Percentiles rank a stretch among this genome's conserved stretches.
These are phyloP conservation scores for Clarkia xantiana DNA, from an alignment of 345 rosid genomes.

Conservation along the genomic window DNA sequence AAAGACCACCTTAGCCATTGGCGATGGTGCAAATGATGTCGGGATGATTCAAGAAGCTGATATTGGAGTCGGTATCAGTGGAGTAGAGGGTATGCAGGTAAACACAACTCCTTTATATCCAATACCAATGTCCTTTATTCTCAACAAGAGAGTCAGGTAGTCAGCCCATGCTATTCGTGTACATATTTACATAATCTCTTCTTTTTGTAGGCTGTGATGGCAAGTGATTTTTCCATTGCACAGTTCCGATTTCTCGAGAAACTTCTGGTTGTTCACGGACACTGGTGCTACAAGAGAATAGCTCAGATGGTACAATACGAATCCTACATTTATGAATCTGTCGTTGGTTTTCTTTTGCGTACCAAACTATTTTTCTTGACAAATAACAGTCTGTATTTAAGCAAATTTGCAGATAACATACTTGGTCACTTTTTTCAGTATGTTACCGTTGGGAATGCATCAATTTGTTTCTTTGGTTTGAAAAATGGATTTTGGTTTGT, in stretches of 20 bases:
- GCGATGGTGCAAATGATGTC: conserved; percentile 99
- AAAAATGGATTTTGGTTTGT: conserved; percentile 3
- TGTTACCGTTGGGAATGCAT: too few relatives aligned
- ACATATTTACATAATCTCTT: too few relatives aligned
- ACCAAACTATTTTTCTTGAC: neutral
- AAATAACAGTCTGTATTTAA: too few relatives aligned
- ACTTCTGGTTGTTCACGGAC: conserved; percentile 97
- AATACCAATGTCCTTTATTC: neutral
- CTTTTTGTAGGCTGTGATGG: conserved; percentile 88
- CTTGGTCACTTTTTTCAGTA: too few relatives aligned
- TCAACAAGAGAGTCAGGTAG: neutral
- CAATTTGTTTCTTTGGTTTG: too few relatives aligned
- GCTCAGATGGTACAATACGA: conserved; percentile 70
- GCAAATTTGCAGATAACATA: too few relatives aligned
- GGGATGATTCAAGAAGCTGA: conserved; percentile 99
- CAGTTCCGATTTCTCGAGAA: conserved; percentile 96
- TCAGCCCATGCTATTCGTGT: too few relatives aligned
- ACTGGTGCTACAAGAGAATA: conserved; percentile 99
- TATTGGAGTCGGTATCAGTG: conserved; percentile 99
- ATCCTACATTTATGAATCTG: too few relatives aligned
- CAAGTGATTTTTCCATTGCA: conserved; percentile 93
- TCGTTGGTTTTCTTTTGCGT: conserved; percentile 3
- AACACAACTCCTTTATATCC: conserved; percentile 8
- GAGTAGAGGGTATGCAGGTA: conserved; percentile 99
- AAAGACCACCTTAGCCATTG: conserved; percentile 83